These are phyloP conservation scores for Lachnellula willkommii DNA, from an alignment of 2,329 filamentous ascomycete species.

Conservation along the genomic window DNA sequence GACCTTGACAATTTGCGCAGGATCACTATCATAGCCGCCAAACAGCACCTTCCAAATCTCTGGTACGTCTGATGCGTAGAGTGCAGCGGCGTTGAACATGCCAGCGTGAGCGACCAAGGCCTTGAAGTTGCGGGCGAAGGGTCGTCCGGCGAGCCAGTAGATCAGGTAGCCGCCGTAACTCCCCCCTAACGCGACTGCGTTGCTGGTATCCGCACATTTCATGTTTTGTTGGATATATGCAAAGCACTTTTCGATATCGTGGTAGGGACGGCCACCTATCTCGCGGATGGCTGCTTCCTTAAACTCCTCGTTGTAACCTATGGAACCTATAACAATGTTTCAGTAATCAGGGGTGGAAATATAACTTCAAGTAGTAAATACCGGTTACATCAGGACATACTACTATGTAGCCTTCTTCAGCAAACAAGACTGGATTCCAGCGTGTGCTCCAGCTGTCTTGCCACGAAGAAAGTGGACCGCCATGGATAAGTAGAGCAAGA, in stretches of 20 bases:
- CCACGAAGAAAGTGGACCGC: conserved; percentile 75
- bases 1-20: no score
- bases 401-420: conserved; percentile 78
- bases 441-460: conserved; percentile 69
- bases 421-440: conserved; percentile 80
- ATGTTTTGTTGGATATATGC: conserved; percentile 63
- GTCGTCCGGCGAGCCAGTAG: conserved; percentile 84
- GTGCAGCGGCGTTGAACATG: conserved; percentile 46
- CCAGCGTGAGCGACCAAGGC: conserved; percentile 81
- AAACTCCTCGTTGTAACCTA: conserved; percentile 70
- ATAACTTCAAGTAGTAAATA: no score
- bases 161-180: conserved; percentile 71
- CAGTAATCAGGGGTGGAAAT: no score
- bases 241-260: conserved; percentile 71
- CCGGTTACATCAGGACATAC: conserved; percentile 72
- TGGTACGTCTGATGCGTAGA: neutral
- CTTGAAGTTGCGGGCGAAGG: conserved; percentile 74
- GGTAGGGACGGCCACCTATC: conserved; percentile 60
- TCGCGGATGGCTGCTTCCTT: conserved; percentile 41
- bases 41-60: no score
- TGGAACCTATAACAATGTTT: conserved; percentile 43
- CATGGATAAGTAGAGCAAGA: conserved; percentile 71
- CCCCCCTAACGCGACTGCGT: conserved; percentile 66
- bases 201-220: conserved; percentile 58
- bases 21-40: no score